phyloP scores from a whole-genome alignment of 202 grass and related monocot species.

The Hordeum pubiflorum region DNA sequence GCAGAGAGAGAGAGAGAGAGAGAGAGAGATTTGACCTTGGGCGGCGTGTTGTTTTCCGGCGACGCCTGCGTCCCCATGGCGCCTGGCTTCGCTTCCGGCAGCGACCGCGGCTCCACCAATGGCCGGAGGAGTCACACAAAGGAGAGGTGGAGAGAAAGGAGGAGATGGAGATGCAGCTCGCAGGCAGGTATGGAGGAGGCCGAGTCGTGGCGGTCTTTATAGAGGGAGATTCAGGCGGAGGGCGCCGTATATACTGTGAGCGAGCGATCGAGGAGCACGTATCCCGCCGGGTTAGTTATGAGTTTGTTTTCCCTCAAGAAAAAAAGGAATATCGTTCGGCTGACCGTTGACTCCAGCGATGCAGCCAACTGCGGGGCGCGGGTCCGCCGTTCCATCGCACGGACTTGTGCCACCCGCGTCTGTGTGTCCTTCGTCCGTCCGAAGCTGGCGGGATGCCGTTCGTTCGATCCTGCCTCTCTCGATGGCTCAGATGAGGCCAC shows the following conservation, averaged over 20 bases:
- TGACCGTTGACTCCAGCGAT: not conserved
- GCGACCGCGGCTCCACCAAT: not conserved
- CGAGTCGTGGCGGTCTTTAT: not conserved
- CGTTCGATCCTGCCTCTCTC: not conserved
- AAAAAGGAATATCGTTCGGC: not conserved
- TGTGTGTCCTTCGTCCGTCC: not conserved
- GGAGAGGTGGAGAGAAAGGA: not conserved
- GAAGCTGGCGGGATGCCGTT: not conserved
- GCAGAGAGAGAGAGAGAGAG: too few relatives aligned
- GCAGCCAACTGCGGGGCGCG: not conserved
- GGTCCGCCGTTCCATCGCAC: not conserved
- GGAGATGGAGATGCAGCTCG: not conserved
- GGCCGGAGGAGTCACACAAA: not conserved
- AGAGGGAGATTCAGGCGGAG: not conserved
- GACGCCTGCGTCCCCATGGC: constrained; percentile 30
- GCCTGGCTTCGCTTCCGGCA: not conserved
- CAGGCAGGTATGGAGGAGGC: not conserved
- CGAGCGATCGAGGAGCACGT: not conserved
- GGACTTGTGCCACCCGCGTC: too few relatives aligned
- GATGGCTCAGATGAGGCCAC: not conserved
- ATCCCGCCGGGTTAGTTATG: not conserved
- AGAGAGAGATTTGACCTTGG: not conserved
- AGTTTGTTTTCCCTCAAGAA: not conserved
- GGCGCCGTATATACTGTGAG: not conserved
- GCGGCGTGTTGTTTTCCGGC: constrained; percentile 1